These are phyloP conservation scores for Leptodermis oblonga DNA, from an alignment of 257 asterid species.

Conservation along the genomic window DNA sequence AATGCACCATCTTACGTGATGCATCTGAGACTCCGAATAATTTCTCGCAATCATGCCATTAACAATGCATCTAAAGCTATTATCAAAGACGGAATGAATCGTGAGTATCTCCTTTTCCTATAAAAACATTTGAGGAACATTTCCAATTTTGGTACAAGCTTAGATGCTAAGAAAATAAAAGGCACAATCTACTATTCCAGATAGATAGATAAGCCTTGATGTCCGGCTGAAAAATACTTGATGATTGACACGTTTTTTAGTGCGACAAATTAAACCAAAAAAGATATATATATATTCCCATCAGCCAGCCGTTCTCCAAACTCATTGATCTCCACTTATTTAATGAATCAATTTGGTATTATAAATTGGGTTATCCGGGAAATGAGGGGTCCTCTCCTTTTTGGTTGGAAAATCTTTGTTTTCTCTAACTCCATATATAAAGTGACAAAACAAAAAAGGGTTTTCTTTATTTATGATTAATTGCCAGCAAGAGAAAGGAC, in stretches of 20 bases:
- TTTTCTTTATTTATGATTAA: not conserved
- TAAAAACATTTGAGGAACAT: too few relatives aligned
- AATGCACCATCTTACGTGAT: too few relatives aligned
- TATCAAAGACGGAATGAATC: too few relatives aligned
- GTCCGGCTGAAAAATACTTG: not conserved
- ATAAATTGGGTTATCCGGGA: too few relatives aligned
- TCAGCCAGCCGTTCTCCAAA: slow-evolving; percentile 10
- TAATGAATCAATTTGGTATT: not conserved
- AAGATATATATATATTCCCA: not conserved
- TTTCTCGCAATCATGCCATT: too few relatives aligned
- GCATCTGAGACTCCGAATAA: too few relatives aligned
- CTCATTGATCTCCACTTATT: too few relatives aligned
- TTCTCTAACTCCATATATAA: not conserved
- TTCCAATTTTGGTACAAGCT: too few relatives aligned
- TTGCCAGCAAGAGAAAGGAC: slow-evolving; percentile 3
- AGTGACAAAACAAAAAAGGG: not conserved
- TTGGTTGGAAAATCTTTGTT: slow-evolving; percentile 16
- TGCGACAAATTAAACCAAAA: slow-evolving; percentile 2
- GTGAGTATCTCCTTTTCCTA: too few relatives aligned
- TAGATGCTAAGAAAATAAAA: too few relatives aligned
- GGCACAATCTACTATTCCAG: too few relatives aligned
- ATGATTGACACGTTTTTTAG: slow-evolving; percentile 20
- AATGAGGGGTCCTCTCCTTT: slow-evolving; percentile 13
- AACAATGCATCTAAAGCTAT: too few relatives aligned
- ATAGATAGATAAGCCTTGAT: not conserved